Percentiles rank a stretch among this genome's conserved stretches.
These are phyloP conservation scores for Penicillium brasilianum DNA, from an alignment of 2,329 filamentous ascomycete genomes.

Conservation along the genomic window DNA sequence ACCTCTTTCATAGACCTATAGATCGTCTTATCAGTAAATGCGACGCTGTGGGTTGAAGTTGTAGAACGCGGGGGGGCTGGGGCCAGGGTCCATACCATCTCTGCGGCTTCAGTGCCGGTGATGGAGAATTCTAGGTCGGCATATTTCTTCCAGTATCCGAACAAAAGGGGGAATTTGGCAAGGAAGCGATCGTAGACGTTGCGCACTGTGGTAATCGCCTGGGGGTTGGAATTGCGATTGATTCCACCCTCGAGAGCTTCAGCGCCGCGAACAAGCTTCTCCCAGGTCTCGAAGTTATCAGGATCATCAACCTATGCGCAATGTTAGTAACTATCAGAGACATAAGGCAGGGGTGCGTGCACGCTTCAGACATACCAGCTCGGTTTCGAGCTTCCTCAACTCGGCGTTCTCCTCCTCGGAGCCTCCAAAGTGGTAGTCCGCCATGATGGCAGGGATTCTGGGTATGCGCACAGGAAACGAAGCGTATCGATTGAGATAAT, in stretches of 20 bases:
- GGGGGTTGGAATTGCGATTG: slow-evolving; percentile 94
- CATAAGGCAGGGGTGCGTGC: neutral
- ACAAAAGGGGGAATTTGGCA: slow-evolving; percentile 90
- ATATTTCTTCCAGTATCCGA: slow-evolving; percentile 99
- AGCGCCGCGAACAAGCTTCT: slow-evolving; percentile 82
- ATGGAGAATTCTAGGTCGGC: slow-evolving; percentile 97
- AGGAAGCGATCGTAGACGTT: slow-evolving; percentile 91
- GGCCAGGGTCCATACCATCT: slow-evolving; percentile 70
- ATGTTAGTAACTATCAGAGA: slow-evolving; percentile 1
- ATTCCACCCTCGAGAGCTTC: slow-evolving; percentile 89
- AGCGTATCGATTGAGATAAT: slow-evolving; percentile 3
- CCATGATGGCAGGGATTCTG: slow-evolving; percentile 56
- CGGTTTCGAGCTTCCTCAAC: slow-evolving; percentile 76
- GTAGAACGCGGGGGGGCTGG: slow-evolving; percentile 8
- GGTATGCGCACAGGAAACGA: slow-evolving; percentile 6
- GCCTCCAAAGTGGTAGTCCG: slow-evolving; percentile 74
- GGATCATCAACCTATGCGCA: slow-evolving; percentile 65
- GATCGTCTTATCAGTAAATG: slow-evolving; percentile 12
- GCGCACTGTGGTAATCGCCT: slow-evolving; percentile 85
- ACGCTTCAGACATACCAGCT: slow-evolving; percentile 66
- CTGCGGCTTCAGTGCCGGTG: slow-evolving; percentile 92
- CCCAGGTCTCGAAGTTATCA: slow-evolving; percentile 94
- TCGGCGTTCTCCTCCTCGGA: slow-evolving; percentile 82
- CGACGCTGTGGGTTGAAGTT: neutral
- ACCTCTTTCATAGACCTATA: slow-evolving; percentile 89